phyloP scores from a whole-genome alignment of 2,329 filamentous ascomycete species.

The Sarocladiaceae sp. region DNA sequence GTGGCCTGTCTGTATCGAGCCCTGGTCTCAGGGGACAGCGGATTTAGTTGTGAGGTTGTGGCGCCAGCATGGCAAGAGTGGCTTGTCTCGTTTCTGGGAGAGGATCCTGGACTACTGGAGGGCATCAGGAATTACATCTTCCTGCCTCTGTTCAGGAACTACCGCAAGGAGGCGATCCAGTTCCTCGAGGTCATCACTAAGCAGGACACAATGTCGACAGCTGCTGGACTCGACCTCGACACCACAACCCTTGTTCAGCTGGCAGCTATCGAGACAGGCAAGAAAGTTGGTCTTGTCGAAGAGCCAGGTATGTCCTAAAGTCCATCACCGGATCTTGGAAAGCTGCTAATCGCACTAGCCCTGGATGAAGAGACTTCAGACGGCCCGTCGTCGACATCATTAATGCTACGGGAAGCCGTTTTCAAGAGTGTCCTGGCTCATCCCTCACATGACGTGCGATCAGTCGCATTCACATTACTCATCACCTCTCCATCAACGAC shows the following conservation, averaged over 20 bases:
- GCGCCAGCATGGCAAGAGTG: slow-evolving; percentile 49
- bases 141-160: slow-evolving; percentile 53
- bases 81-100: slow-evolving; percentile 43
- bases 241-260: slow-evolving; percentile 55
- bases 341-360: neutral
- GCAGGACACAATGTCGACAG: slow-evolving; percentile 39
- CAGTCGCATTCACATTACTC: slow-evolving; percentile 76
- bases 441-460: slow-evolving; percentile 59
- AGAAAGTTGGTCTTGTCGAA: slow-evolving; percentile 62
- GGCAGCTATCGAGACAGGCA: slow-evolving; percentile 63
- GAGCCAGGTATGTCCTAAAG: slow-evolving; percentile 50
- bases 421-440: slow-evolving; percentile 48
- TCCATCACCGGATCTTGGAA: neutral
- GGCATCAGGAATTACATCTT: slow-evolving; percentile 60
- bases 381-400: slow-evolving; percentile 17
- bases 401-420: slow-evolving; percentile 34
- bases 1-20: slow-evolving; percentile 50
- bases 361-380: slow-evolving; percentile 13
- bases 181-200: slow-evolving; percentile 56
- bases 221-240: slow-evolving; percentile 39
- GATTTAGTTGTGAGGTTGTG: slow-evolving; percentile 20
- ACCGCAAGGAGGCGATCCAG: slow-evolving; percentile 43
- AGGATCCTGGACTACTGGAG: slow-evolving; percentile 48
- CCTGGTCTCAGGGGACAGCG: slow-evolving; percentile 28
- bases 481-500: slow-evolving; percentile 70